Percentiles rank a stretch among this genome's conserved stretches.
Evolutionary conservation across 305 asterid species (phyloP).

Genomic region (Andrographis paniculata): DNA sequence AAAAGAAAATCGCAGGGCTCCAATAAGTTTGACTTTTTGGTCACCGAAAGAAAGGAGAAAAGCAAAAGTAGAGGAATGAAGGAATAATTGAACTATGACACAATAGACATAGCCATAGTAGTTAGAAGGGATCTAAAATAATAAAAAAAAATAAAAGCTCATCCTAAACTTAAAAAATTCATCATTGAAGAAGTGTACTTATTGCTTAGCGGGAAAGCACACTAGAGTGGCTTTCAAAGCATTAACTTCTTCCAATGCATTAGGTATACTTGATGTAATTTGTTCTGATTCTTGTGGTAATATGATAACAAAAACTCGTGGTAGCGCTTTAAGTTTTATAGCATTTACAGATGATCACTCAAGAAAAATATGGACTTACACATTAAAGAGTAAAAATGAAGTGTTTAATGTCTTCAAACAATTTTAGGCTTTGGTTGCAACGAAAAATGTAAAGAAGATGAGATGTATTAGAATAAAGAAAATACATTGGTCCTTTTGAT

Average conservation of each 20-base stretch:
- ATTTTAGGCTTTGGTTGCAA: too few species aligned
- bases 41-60: background rate
- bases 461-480: too few species aligned
- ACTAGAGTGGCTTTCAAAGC: slow-evolving; percentile 1
- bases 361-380: background rate
- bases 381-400: background rate
- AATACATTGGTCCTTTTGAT: too few species aligned
- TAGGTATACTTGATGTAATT: slow-evolving; percentile 1
- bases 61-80: background rate
- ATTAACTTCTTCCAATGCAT: background rate
- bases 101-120: background rate
- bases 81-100: background rate
- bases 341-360: background rate
- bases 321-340: background rate
- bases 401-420: background rate
- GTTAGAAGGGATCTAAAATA: background rate
- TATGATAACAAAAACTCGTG: background rate
- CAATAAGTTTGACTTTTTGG: background rate
- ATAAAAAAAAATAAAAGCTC: background rate
- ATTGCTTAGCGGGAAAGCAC: slow-evolving; percentile 1
- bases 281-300: background rate
- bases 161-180: background rate
- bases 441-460: too few species aligned
- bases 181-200: background rate
- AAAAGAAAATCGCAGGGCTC: background rate